These are phyloP conservation scores for Colletotrichum sidae DNA, from an alignment of 2,329 filamentous ascomycete genomes.

Conservation along the genomic window DNA sequence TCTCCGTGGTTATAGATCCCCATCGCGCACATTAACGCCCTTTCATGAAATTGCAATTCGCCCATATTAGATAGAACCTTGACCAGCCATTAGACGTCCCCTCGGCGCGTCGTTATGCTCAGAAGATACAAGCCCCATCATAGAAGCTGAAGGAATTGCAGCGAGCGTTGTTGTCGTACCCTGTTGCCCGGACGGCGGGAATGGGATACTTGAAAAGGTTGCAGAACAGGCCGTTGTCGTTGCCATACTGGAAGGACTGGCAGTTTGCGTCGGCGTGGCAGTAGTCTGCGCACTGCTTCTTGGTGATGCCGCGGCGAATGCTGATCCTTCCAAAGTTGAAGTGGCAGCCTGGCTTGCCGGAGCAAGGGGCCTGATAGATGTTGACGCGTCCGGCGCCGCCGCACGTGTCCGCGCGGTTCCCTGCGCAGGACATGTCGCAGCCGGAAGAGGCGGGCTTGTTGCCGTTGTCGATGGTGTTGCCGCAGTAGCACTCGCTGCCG, in stretches of 20 bases:
- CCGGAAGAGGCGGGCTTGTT: constrained; percentile 45
- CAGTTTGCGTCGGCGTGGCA: constrained; percentile 2
- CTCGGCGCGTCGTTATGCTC: no score
- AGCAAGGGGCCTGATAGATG: constrained; percentile 44
- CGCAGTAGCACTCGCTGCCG: constrained; percentile 53
- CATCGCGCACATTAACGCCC: no score
- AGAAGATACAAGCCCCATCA: background rate
- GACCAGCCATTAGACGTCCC: no score
- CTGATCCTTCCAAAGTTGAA: background rate
- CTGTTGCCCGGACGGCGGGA: background rate
- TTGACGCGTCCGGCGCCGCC: constrained; percentile 56
- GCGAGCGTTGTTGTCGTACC: background rate
- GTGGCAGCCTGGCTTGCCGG: background rate
- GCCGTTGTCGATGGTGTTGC: constrained; percentile 44
- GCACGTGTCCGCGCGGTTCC: constrained; percentile 56
- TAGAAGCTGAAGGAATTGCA: constrained; percentile 2
- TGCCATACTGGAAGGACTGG: background rate
- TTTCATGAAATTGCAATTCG: no score
- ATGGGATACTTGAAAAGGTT: constrained; percentile 9
- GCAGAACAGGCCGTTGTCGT: constrained; percentile 1
- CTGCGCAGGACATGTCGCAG: constrained; percentile 65
- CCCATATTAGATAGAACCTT: no score
- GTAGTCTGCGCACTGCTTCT: background rate
- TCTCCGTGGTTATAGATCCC: no score
- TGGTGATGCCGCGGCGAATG: background rate